Evolutionary conservation across 1,284 basidiomycete species (phyloP), one percentile per base, ranked within the genome.

Genomic region (Moesziomyces antarcticus): DNA sequence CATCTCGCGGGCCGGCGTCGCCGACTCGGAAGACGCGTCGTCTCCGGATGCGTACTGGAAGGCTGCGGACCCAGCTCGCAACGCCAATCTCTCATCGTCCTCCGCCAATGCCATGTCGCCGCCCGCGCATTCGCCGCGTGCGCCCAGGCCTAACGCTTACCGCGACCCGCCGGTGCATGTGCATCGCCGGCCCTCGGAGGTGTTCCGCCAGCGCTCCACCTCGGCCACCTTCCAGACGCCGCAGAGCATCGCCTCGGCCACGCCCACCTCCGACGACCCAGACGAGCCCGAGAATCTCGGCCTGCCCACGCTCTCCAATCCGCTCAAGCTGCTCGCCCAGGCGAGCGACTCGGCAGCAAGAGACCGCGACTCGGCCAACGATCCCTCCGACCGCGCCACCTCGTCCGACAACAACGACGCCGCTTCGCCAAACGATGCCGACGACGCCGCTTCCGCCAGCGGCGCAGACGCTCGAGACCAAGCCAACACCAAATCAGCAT

Each of bases 261-360:
- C 71, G n/a, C 71, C 71, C 1, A 69, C 71, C 0, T 60, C 61
- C 0, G 61, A 64, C 22, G 73, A 75, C 18, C 69, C 68, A 14
- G 73, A 75, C 21, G 68, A 75, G 46, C 69, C 73, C 2, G 68
- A 75, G 27, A 74, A 75, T 25, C 54, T 73, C 2, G 73, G 73
- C 8, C 50, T 75, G n/a, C 73, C 70, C 10, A 73, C 65, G 7
- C 56, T 75, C 16, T 67, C 61, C 9, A 75, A 75, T 30, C 73
- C 73, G 24, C 59, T 75, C 52, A 75, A 75, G 25, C 52, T 75
- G 37, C 58, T 75, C 0, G 73, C 72, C 9, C 66, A 66, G 11
- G 72, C 72, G 9, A 74, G 72, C 56, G 72, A 70, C 42, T 66
- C 66, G 18, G 30, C 30, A 30, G 72, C 72, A 4, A 47, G 68